Evolutionary conservation across 2,329 filamentous ascomycete genomes (phyloP).

Genomic region (Scorias spongiosa): DNA sequence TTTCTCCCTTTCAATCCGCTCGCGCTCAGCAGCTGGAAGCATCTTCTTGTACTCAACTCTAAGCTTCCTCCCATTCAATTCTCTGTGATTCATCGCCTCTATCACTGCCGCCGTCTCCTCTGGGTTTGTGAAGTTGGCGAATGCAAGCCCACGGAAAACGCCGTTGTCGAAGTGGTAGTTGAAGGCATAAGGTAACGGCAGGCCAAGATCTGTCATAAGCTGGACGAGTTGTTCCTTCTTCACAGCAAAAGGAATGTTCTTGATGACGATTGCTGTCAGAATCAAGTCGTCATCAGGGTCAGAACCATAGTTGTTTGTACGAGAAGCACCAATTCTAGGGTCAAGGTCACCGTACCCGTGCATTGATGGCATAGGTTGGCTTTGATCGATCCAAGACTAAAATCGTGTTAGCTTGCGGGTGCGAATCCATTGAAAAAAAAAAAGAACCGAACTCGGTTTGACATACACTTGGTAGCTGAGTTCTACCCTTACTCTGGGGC

Average conservation of each 20-base stretch:
- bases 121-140: slow-evolving; percentile 93
- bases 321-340: slow-evolving; percentile 21
- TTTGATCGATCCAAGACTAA: slow-evolving; percentile 49
- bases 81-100: slow-evolving; percentile 85
- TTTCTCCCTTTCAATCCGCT: slow-evolving; percentile 94
- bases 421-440: slow-evolving; percentile 1
- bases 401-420: slow-evolving; percentile 8
- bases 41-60: slow-evolving; percentile 99
- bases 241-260: slow-evolving; percentile 97
- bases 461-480: slow-evolving; percentile 60
- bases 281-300: slow-evolving; percentile 74
- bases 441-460: background rate
- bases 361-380: slow-evolving; percentile 25
- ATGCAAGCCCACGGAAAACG: slow-evolving; percentile 87
- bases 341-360: slow-evolving; percentile 31
- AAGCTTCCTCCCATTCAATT: slow-evolving; percentile 85
- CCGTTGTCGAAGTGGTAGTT: slow-evolving; percentile 99
- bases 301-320: slow-evolving; percentile 32
- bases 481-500: slow-evolving; percentile 36
- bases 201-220: slow-evolving; percentile 84
- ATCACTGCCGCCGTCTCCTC: slow-evolving; percentile 91
- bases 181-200: slow-evolving; percentile 93
- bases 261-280: slow-evolving; percentile 95
- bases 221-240: slow-evolving; percentile 90
- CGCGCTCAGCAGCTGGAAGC: slow-evolving; percentile 84